A percentile compares a stretch with the other conserved stretches of the same genome.
phyloP scores from a whole-genome alignment of 2,329 filamentous ascomycete species.

The Dothideomycetes sp. region DNA sequence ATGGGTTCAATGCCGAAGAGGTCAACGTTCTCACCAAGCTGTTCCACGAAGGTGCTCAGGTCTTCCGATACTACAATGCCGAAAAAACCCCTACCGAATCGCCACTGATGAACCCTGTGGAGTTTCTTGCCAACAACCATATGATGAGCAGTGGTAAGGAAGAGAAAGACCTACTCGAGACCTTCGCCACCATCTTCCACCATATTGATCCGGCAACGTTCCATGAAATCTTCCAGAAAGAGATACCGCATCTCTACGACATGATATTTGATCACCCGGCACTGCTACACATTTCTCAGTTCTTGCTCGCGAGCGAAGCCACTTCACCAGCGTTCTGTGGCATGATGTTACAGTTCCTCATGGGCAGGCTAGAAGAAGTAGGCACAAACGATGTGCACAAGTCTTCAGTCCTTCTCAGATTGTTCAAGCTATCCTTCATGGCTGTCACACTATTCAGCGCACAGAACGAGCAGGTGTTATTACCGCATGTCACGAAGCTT shows the following conservation, averaged over 20 bases:
- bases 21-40: slow-evolving; percentile 94
- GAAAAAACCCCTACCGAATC: slow-evolving; percentile 67
- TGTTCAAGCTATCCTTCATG: slow-evolving; percentile 99
- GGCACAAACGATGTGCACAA: slow-evolving; percentile 86
- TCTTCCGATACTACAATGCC: slow-evolving; percentile 94
- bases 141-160: slow-evolving; percentile 91
- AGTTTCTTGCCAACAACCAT: slow-evolving; percentile 90
- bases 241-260: slow-evolving; percentile 92
- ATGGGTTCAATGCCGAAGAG: slow-evolving; percentile 94
- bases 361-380: slow-evolving; percentile 93
- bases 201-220: slow-evolving; percentile 97
- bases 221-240: slow-evolving; percentile 94
- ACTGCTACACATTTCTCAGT: slow-evolving; percentile 90
- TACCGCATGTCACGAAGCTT: slow-evolving; percentile 94
- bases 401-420: slow-evolving; percentile 79
- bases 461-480: slow-evolving; percentile 89
- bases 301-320: slow-evolving; percentile 96
- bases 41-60: slow-evolving; percentile 90
- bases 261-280: slow-evolving; percentile 97
- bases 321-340: slow-evolving; percentile 96
- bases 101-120: slow-evolving; percentile 70
- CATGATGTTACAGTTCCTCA: slow-evolving; percentile 94
- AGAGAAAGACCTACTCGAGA: slow-evolving; percentile 94
- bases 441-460: slow-evolving; percentile 90
- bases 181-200: slow-evolving; percentile 96